These are phyloP conservation scores for Barbatosphaeria neglecta DNA, from an alignment of 495 filamentous ascomycete species.

Conservation along the genomic window DNA sequence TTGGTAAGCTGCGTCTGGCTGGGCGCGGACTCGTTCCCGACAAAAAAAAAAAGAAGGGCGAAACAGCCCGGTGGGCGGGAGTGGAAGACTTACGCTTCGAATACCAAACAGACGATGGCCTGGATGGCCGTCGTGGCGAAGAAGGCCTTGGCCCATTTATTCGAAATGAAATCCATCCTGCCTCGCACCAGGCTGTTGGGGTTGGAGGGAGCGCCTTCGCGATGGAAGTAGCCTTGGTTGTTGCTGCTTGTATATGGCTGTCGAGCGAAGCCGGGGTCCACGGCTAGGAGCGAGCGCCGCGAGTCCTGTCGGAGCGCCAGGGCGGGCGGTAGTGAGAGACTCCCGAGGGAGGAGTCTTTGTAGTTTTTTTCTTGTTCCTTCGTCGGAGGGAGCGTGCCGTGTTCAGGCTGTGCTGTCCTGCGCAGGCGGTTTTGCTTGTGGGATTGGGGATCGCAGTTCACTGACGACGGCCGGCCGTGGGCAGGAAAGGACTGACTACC, in stretches of 20 bases:
- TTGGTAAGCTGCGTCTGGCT: no score
- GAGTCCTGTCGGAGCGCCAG: conserved; percentile 24
- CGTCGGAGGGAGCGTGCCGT: background rate
- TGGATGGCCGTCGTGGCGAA: conserved; percentile 63
- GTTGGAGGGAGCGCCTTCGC: conserved; percentile 11
- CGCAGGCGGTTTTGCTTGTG: background rate
- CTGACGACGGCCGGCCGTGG: no score
- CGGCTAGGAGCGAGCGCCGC: conserved; percentile 28
- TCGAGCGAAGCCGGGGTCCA: conserved; percentile 7
- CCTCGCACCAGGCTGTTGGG: conserved; percentile 14
- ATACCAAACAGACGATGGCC: conserved; percentile 61
- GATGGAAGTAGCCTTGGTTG: conserved; percentile 11
- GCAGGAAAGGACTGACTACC: no score
- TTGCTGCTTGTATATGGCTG: no score
- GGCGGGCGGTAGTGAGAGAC: conserved; percentile 17
- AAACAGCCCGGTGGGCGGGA: background rate
- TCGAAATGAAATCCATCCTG: conserved; percentile 59
- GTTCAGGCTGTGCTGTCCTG: background rate
- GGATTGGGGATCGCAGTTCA: no score
- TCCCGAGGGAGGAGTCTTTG: conserved; percentile 2
- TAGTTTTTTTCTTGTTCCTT: background rate
- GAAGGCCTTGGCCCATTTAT: conserved; percentile 83
- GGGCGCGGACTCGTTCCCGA: no score
- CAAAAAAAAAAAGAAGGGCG: background rate
- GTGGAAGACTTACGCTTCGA: conserved; percentile 68